Evolutionary conservation across 2,329 filamentous ascomycete species (phyloP).

Genomic region (Verticillium zaregamsianum): DNA sequence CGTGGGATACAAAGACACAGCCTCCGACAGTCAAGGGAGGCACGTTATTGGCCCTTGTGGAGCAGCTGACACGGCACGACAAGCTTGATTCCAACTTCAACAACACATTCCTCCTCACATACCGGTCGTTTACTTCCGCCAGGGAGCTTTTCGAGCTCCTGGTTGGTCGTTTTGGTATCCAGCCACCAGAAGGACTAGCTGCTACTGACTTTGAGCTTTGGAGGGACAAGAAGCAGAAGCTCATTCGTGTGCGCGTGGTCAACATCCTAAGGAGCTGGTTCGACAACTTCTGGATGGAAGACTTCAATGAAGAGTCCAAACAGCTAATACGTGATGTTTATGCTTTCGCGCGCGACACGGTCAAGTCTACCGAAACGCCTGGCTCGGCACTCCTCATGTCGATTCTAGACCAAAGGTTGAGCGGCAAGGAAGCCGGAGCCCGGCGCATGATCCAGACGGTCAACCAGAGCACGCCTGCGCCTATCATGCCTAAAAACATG

Average conservation of each 20-base stretch:
- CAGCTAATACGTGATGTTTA: constrained; percentile 85
- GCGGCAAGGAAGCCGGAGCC: constrained; percentile 80
- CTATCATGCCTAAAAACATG: constrained; percentile 98
- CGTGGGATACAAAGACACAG: constrained; percentile 79
- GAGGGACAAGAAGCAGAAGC: constrained; percentile 92
- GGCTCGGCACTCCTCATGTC: constrained; percentile 81
- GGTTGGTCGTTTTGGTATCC: constrained; percentile 86
- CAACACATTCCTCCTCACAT: constrained; percentile 95
- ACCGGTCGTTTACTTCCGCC: constrained; percentile 89
- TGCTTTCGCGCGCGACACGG: constrained; percentile 84
- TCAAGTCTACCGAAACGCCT: constrained; percentile 90
- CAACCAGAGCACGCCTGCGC: constrained; percentile 74
- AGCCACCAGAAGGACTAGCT: constrained; percentile 78
- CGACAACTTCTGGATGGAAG: constrained; percentile 98
- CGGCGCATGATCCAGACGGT: constrained; percentile 85
- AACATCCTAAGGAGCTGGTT: constrained; percentile 99
- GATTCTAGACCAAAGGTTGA: constrained; percentile 82
- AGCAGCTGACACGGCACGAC: constrained; percentile 93
- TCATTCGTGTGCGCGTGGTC: constrained; percentile 91
- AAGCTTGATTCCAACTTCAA: constrained; percentile 94
- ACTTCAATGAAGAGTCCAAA: constrained; percentile 76
- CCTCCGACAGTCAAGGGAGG: constrained; percentile 80
- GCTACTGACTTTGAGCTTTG: constrained; percentile 77
- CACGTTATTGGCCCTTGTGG: constrained; percentile 82
- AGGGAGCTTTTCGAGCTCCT: constrained; percentile 89